Evolutionary conservation across 306 rosid genomes (phyloP), one percentile per base, ranked within the genome.

Genomic region (Adenanthera pavonina): DNA sequence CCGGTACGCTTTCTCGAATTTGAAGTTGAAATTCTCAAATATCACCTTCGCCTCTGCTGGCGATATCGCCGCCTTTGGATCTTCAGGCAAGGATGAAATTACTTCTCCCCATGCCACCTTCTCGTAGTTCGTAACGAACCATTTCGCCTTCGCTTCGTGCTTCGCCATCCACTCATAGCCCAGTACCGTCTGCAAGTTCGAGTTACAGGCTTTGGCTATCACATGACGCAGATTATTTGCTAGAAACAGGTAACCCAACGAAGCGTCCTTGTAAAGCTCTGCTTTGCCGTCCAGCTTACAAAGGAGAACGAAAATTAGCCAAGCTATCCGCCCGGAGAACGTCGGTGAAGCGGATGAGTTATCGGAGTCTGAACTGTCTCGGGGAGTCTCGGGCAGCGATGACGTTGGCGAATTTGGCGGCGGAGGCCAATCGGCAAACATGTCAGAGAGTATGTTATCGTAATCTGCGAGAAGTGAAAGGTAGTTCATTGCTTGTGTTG

Each of bases 251-350:
- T 89, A 88, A 5, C 92, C 81, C 10, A 88, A 66, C 0, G 93
- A 90, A 16, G 80, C 78, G 83, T 91, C 94, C 72, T 89, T 85
- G 86, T 72, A 89, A 15, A 82, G 85, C 80, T 84, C 81, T 3
- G 94, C 88, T 80, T 85, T 92, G n/a, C 74, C 70, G 73, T 94
- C 94, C 35, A 94, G 90, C 80, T 91, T 92, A 80, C 94, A 94
- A 11, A 88, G 82, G n/a, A 94, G 94, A 46, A 85, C 87, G n/a
- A 90, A 84, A 69, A 92, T 81, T 3, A 94, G 64, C 91, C 97
- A 84, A 4, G 89, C 92, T 48, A 91, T 14, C 1, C 88, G 71
- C 48, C 30, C 20, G 0, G 91, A 78, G 6, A 88, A 61, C 1
- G 73, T 81, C n/a, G 86, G 34, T 16, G 43, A 36, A 1, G 60